Base-by-base conservation (phyloP, 192 early-diverging fungal species). In the Phlyctochytrium arcticum region DNA sequence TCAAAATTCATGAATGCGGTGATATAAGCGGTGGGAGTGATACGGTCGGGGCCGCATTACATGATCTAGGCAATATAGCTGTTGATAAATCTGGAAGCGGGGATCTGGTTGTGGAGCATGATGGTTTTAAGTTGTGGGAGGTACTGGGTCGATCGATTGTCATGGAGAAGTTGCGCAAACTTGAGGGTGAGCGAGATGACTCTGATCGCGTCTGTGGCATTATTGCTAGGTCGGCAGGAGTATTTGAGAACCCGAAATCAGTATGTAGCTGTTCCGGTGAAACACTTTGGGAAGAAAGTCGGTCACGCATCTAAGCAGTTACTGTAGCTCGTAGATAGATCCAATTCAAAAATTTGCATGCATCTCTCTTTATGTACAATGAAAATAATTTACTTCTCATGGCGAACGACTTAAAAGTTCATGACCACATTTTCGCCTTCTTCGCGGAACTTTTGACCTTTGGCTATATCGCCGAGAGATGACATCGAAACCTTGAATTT, bases 61-160 rank as follows among this genome's bases (percentile, higher is more conserved):
- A 85, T 32, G n/a, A 46, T 24, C 29, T 75, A 24, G 68, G 68
- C 9, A 67, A 32, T 19, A 27, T 74, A 17, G 12, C 39, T 19
- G 59, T 62, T 10, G 69, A 65, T 65, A 44, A 54, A 7, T n/a
- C 17, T 17, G 70, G 70, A 7, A 17, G 54, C 17, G 70, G 55
- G n/a, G 53, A 74, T 24, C 48, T 73, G 33, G 85, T 91, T 6
- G 62, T 89, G 7, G 91, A 95, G 69, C 84, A 80, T n/a, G 65
- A 65, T 29, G 70, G 84, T 26, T 76, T 92, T 54, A 88, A 88
- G 68, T 89, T 94, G 2, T 92, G 91, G 89, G 92, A 96, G 70
- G 72, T 93, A 44, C 91, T 96, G 73, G 94, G 92, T 21, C 76
- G 94, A 47, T 90, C 88, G 26, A 82, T 96, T 80, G 90, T 93